These are phyloP conservation scores for Termitomyces sp. DNA, from an alignment of 768 basidiomycete genomes.

Conservation along the genomic window DNA sequence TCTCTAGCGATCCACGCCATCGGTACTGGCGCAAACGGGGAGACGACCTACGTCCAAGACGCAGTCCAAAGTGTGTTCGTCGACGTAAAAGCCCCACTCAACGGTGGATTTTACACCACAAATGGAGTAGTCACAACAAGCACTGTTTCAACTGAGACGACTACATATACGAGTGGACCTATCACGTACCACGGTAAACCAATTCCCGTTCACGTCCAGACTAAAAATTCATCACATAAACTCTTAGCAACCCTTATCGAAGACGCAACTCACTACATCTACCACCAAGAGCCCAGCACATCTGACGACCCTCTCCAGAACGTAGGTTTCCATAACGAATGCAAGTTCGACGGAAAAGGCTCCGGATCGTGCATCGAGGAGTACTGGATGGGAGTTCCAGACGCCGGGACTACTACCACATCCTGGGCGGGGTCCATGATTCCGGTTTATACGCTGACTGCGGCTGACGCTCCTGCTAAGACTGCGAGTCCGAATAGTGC, in stretches of 20 bases:
- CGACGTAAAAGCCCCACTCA: neutral
- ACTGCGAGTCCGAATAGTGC: too few species aligned
- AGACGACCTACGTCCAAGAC: slow-evolving; percentile 1
- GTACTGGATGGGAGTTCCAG: too few species aligned
- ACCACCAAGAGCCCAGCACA: neutral
- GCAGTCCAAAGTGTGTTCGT: neutral
- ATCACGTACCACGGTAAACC: neutral
- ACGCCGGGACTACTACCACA: too few species aligned
- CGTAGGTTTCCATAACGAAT: too few species aligned
- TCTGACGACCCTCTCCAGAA: neutral
- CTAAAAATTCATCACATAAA: neutral
- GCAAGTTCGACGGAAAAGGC: too few species aligned
- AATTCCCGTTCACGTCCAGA: neutral
- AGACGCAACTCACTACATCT: neutral
- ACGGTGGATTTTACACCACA: slow-evolving; percentile 1
- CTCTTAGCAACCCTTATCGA: neutral
- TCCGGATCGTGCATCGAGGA: too few species aligned
- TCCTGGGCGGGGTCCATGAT: too few species aligned
- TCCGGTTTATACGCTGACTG: too few species aligned
- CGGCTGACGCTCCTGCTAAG: too few species aligned
- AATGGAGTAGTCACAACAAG: neutral
- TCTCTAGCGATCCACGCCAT: neutral
- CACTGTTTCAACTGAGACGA: neutral
- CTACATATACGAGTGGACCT: neutral
- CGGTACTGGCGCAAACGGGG: neutral